Conservation (phyloP, 23 red algal species). For the Gracilariopsis chorda region DNA sequence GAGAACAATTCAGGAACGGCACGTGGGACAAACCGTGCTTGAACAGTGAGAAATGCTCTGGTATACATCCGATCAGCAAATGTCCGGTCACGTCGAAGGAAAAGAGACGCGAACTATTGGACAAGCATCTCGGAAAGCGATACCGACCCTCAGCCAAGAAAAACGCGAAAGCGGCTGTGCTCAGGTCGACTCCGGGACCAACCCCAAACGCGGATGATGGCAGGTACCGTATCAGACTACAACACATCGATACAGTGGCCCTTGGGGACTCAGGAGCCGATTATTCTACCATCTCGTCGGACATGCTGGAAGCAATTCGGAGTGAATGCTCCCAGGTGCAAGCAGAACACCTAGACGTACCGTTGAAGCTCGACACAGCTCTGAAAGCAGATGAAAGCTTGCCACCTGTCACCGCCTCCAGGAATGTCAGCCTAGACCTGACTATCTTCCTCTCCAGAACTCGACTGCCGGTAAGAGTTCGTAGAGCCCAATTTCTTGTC, state of each 20-base stretch:
- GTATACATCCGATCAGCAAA: background rate
- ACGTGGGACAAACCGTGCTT: background rate
- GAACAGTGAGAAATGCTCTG: background rate
- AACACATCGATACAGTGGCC: background rate
- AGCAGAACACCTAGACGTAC: too few relatives aligned
- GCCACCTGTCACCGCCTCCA: background rate
- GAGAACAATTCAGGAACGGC: background rate
- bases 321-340: too few relatives aligned
- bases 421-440: background rate
- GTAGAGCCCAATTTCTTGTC: background rate
- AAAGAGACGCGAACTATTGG: background rate
- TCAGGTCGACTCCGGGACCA: background rate
- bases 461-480: background rate
- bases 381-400: background rate
- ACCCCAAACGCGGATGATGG: background rate
- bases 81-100: background rate
- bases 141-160: background rate
- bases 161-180: background rate
- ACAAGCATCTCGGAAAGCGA: too few relatives aligned
- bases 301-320: too few relatives aligned
- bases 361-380: too few relatives aligned
- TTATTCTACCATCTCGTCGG: too few relatives aligned
- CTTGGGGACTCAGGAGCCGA: background rate
- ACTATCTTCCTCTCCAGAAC: background rate
- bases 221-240: background rate